A percentile compares a stretch with the other conserved stretches of the same genome.
These are phyloP conservation scores for Tetracladium setigerum DNA, from an alignment of 495 filamentous ascomycete genomes.

Conservation along the genomic window DNA sequence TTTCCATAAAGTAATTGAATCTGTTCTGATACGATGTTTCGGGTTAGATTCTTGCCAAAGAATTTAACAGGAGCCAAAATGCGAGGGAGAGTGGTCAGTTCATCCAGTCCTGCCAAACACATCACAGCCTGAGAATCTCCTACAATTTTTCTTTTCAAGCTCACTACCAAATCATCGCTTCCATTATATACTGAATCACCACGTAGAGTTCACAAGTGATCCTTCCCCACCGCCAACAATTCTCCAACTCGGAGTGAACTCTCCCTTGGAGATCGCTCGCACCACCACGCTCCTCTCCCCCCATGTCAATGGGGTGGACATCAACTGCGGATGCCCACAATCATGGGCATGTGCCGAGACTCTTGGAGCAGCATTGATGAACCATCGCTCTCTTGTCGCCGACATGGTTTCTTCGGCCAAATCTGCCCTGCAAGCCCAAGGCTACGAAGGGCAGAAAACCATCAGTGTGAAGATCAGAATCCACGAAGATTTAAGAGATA, in stretches of 20 bases:
- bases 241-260: conserved; percentile 54
- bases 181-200: conserved; percentile 23
- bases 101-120: neutral
- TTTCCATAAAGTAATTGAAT: neutral
- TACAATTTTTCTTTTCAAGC: neutral
- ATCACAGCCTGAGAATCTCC: neutral
- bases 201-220: conserved; percentile 33
- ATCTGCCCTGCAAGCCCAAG: conserved; percentile 4
- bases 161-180: neutral
- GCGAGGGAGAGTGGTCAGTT: conserved; percentile 50
- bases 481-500: conserved; percentile 46
- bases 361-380: conserved; percentile 57
- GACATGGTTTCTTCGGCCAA: conserved; percentile 46
- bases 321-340: conserved; percentile 67
- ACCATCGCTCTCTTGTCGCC: conserved; percentile 47
- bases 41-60: conserved; percentile 52
- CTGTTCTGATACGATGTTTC: neutral
- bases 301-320: conserved; percentile 51
- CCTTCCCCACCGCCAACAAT: conserved; percentile 41
- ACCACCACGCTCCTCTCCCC: conserved; percentile 53
- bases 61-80: conserved; percentile 52
- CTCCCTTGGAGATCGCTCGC: conserved; percentile 47
- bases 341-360: conserved; percentile 57
- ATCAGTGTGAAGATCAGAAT: conserved; percentile 62
- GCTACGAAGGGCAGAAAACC: conserved; percentile 23